Percentiles rank a stretch among this genome's conserved stretches.
phyloP scores from a whole-genome alignment of 345 rosid genomes.

The Eucalyptus fibrosa region DNA sequence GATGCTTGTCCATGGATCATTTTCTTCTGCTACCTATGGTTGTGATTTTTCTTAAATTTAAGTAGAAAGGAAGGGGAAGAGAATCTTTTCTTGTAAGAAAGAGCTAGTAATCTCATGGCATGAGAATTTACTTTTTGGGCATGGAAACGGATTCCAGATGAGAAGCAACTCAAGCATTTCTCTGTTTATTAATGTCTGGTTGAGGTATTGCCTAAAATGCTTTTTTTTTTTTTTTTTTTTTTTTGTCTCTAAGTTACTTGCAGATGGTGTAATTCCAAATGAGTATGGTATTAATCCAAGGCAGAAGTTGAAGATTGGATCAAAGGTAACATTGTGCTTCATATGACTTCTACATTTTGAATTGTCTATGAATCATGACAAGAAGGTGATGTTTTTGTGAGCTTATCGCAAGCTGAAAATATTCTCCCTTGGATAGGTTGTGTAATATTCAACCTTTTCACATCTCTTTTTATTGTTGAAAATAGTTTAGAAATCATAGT shows the following conservation, averaged over 20 bases:
- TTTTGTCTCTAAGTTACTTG: constrained; percentile 53
- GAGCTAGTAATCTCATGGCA: background rate
- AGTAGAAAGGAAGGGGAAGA: background rate
- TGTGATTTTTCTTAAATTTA: background rate
- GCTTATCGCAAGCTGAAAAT: background rate
- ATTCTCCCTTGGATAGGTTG: background rate
- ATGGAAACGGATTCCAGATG: background rate
- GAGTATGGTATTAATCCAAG: constrained; percentile 97
- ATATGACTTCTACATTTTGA: background rate
- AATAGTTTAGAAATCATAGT: background rate
- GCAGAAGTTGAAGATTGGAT: constrained; percentile 91
- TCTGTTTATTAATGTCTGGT: background rate
- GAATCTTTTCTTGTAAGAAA: background rate
- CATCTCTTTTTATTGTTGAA: background rate
- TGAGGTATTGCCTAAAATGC: background rate
- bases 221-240: background rate
- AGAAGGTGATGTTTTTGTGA: background rate
- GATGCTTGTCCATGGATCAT: background rate
- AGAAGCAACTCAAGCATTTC: background rate
- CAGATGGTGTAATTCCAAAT: constrained; percentile 98
- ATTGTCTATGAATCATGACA: background rate
- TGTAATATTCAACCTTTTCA: background rate
- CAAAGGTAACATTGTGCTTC: constrained; percentile 46
- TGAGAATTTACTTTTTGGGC: background rate
- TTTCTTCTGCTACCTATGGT: background rate